phyloP scores from a whole-genome alignment of 176 grass and related monocot species.

The Rhynchospora tenuis region DNA sequence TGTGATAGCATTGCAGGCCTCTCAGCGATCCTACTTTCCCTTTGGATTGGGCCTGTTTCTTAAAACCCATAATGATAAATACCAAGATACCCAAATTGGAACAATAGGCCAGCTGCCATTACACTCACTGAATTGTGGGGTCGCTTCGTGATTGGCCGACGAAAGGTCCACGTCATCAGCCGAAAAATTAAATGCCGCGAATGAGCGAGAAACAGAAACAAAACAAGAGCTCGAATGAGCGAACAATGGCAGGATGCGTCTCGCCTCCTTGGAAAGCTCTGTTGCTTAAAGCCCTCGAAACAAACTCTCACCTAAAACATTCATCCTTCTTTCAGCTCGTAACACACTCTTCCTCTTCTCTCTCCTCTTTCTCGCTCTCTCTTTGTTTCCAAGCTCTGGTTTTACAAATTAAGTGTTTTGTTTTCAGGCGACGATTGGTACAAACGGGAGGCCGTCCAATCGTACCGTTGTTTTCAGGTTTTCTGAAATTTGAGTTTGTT shows the following conservation, averaged over 20 bases:
- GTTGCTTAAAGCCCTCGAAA: conserved; percentile 61
- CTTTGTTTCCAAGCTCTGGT: not conserved
- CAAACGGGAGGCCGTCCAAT: conserved; percentile 56
- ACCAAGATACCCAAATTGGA: no score
- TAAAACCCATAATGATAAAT: no score
- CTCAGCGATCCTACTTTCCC: no score
- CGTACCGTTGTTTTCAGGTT: conserved; percentile 92
- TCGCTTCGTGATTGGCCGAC: not conserved
- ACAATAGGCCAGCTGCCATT: no score
- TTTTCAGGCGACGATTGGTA: conserved; percentile 56
- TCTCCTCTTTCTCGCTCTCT: not conserved
- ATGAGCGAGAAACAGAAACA: not conserved
- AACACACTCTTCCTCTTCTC: not conserved
- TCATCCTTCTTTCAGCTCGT: conserved; percentile 86
- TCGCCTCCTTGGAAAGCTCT: conserved; percentile 54
- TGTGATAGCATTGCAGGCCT: no score
- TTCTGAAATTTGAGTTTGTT: not conserved
- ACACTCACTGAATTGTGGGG: not conserved
- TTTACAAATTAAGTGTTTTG: not conserved
- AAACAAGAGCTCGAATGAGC: not conserved
- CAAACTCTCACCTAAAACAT: conserved; percentile 74
- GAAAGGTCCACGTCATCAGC: not conserved
- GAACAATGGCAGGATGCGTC: conserved; percentile 23
- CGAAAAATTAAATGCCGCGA: no score
- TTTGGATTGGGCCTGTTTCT: no score